phyloP scores from a whole-genome alignment of 2,329 filamentous ascomycete genomes.

The Ophiostoma australiae region DNA sequence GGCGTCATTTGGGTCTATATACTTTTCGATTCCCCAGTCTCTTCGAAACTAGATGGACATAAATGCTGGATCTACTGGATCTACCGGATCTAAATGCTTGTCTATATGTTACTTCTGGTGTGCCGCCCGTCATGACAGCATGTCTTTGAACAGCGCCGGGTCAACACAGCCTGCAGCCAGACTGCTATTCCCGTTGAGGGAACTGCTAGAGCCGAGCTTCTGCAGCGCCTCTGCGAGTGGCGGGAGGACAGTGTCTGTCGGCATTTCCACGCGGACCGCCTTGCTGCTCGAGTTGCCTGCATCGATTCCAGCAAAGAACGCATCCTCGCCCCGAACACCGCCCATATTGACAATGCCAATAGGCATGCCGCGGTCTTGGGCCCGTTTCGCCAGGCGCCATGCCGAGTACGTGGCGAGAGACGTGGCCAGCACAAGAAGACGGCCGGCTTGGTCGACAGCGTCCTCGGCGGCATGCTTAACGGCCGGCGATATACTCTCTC shows the following conservation, averaged over 20 bases:
- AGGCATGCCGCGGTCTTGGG: constrained; percentile 75
- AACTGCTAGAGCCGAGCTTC: constrained; percentile 29
- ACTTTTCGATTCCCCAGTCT: background rate
- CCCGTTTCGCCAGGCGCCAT: constrained; percentile 80
- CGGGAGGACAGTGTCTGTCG: constrained; percentile 55
- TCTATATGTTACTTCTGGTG: constrained; percentile 26
- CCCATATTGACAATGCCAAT: constrained; percentile 85
- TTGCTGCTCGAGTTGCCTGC: constrained; percentile 46
- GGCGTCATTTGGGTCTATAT: background rate
- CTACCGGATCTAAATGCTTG: constrained; percentile 23
- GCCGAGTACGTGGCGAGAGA: constrained; percentile 93
- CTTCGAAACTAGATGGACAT: background rate
- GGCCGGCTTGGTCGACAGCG: constrained; percentile 70
- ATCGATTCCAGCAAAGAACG: constrained; percentile 58
- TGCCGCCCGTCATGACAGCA: constrained; percentile 48
- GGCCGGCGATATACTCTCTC: constrained; percentile 68
- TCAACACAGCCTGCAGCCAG: constrained; percentile 30
- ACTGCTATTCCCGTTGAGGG: background rate
- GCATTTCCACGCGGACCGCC: constrained; percentile 53
- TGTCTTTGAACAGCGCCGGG: constrained; percentile 50
- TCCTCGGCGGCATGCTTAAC: constrained; percentile 74
- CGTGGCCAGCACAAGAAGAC: constrained; percentile 76
- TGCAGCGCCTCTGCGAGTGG: constrained; percentile 50
- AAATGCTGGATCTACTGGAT: too few relatives aligned
- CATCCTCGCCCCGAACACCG: constrained; percentile 75